A percentile compares a stretch with the other conserved stretches of the same genome.
Evolutionary conservation across 2,329 filamentous ascomycete species (phyloP).

Genomic region (Fusarium pilosicola): DNA sequence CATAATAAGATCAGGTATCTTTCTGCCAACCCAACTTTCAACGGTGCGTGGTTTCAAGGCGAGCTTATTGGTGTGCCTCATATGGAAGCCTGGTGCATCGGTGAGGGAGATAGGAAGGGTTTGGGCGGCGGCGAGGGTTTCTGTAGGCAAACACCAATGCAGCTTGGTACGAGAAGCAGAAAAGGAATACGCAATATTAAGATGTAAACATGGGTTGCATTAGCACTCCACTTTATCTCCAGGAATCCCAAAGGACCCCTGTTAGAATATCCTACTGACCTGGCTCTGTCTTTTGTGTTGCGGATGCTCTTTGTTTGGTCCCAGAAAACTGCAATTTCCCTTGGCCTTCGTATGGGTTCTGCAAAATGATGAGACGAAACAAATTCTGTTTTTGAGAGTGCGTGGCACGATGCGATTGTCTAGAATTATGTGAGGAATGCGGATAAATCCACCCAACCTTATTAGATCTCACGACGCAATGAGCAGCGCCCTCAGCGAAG

Average conservation of each 20-base stretch:
- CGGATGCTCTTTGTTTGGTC: not conserved
- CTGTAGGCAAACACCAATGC: slow-evolving; percentile 38
- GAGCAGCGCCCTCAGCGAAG: slow-evolving; percentile 43
- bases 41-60: not conserved
- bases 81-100: slow-evolving; percentile 18
- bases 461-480: slow-evolving; percentile 21
- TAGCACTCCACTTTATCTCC: slow-evolving; percentile 22
- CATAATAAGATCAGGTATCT: not conserved
- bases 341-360: not conserved
- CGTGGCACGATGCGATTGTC: not conserved
- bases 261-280: not conserved
- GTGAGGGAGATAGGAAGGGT: slow-evolving; percentile 26
- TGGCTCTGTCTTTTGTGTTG: not conserved
- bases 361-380: not conserved
- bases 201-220: slow-evolving; percentile 7
- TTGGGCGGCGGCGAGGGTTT: slow-evolving; percentile 11
- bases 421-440: slow-evolving; percentile 24
- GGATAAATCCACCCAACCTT: slow-evolving; percentile 32
- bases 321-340: not conserved
- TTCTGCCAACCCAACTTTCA: slow-evolving; percentile 3
- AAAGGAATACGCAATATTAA: slow-evolving; percentile 20
- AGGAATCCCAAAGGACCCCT: slow-evolving; percentile 19
- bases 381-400: not conserved
- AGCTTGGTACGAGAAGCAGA: slow-evolving; percentile 30
- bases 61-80: slow-evolving; percentile 12